These are phyloP conservation scores for Triglochin maritima DNA, from an alignment of 106 monocot genomes.

Conservation along the genomic window DNA sequence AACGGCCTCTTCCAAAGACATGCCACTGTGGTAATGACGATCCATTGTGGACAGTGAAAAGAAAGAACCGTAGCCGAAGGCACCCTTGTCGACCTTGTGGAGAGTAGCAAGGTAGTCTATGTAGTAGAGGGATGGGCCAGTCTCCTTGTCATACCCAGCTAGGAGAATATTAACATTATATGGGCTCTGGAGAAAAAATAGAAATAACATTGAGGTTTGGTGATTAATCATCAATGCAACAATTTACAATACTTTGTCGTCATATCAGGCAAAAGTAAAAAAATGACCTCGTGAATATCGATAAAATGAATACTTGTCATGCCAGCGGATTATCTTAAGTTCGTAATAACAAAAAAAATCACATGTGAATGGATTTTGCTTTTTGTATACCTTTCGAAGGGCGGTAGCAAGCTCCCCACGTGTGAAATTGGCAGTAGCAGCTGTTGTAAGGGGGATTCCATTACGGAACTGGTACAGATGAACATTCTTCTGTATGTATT, in stretches of 20 bases:
- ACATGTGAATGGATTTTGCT: too few species aligned
- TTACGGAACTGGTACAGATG: constrained; percentile 92
- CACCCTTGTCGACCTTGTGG: constrained; percentile 91
- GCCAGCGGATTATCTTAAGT: too few species aligned
- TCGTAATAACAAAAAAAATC: too few species aligned
- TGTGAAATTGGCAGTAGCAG: constrained; percentile 82
- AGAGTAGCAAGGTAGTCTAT: constrained; percentile 89
- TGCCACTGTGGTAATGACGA: constrained; percentile 53
- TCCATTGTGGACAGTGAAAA: constrained; percentile 79
- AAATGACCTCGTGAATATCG: too few species aligned
- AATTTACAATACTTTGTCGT: too few species aligned
- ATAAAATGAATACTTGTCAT: too few species aligned
- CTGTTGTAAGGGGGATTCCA: constrained; percentile 74
- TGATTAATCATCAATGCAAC: too few species aligned
- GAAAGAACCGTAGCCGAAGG: constrained; percentile 78
- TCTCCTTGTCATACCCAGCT: constrained; percentile 79
- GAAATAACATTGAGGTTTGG: neutral
- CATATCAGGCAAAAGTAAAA: too few species aligned
- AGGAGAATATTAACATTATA: constrained; percentile 64
- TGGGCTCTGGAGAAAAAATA: constrained; percentile 42
- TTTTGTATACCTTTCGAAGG: constrained; percentile 55
- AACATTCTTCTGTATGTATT: constrained; percentile 95
- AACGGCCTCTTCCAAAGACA: constrained; percentile 72
- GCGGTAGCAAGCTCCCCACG: constrained; percentile 92
- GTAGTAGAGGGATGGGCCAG: constrained; percentile 80